A percentile compares a stretch with the other conserved stretches of the same genome.
phyloP scores from a whole-genome alignment of 345 rosid species.

The Rhizophora mangle region DNA sequence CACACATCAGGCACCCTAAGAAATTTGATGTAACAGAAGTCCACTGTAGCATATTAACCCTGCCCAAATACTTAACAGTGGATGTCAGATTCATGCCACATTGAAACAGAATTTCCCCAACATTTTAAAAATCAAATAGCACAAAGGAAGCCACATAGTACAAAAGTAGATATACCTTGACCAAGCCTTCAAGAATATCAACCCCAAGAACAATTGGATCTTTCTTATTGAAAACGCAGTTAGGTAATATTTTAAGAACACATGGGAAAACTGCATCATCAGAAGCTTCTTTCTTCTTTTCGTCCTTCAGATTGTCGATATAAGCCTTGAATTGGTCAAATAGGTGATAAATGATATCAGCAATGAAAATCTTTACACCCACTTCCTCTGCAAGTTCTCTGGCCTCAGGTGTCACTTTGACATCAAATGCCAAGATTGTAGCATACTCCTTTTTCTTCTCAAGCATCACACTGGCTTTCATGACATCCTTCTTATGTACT shows the following conservation, averaged over 20 bases:
- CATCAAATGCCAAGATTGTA: constrained; percentile 91
- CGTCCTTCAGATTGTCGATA: constrained; percentile 77
- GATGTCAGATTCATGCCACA: no score
- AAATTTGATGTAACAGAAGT: no score
- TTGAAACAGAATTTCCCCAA: no score
- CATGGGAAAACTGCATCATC: constrained; percentile 98
- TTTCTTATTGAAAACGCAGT: constrained; percentile 78
- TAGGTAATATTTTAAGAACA: constrained; percentile 69
- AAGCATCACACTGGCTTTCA: constrained; percentile 94
- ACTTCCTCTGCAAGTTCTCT: constrained; percentile 77
- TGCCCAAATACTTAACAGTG: no score
- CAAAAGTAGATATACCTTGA: constrained; percentile 45
- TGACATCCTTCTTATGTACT: constrained; percentile 85
- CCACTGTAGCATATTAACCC: no score
- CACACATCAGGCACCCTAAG: no score
- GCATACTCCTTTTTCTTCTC: constrained; percentile 94
- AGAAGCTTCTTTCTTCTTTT: constrained; percentile 86
- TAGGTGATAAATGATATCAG: constrained; percentile 91
- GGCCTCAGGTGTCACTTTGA: constrained; percentile 86
- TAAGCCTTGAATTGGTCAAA: constrained; percentile 88
- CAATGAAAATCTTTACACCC: constrained; percentile 91
- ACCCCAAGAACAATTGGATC: constrained; percentile 95
- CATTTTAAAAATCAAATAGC: not conserved
- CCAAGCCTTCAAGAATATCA: constrained; percentile 72
- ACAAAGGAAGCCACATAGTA: not conserved